Evolutionary conservation across 148 eudicot genomes (phyloP), one percentile per base, ranked within the genome.

Genomic region (Arctostaphylos glauca): DNA sequence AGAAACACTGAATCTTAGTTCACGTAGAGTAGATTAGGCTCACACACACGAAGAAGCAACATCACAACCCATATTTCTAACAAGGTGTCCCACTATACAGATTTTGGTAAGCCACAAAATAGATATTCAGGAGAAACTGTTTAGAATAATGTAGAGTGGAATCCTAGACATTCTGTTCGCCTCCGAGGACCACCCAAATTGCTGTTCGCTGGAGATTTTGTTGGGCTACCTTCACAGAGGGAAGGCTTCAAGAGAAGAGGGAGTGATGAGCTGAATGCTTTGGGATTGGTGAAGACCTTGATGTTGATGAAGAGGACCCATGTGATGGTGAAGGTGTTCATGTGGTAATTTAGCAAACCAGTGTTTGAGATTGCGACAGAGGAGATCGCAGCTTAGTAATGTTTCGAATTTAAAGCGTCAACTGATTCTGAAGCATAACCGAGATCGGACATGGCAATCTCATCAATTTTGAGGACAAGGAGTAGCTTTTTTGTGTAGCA

Each of bases 231-330:
- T 66, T 12, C 43, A 10, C 14, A 25, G 31, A 66, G 25, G 15
- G 15, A 66, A 31, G 18, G 44, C 43, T 66, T 23, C 16, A 31
- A 38, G 71, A 66, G 43, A 66, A 31, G 44, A 66, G 71, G 43
- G 44, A 9, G 15, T 16, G 14, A 66, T 25, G 71, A 66, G 43
- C 71, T 25, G 43, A 12, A 25, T 66, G 71, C 43, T 66, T 66
- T 25, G 71, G 71, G 43, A 66, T 66, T 25, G 71, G 16, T 66
- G 25, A 66, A 66, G 71, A 66, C n/a, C n/a, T n/a, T n/a, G n/a
- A 66, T 66, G 71, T 12, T 43, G 31, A 25, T 66, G 71, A 66
- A 66, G 41, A 25, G 25, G 71, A 64, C 70, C 70, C 3, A 1
- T 23, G 15, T 64, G 41, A 64, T 23, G 71, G 44, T 31, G 71